Evolutionary conservation across 148 eudicot genomes (phyloP), one percentile per base, ranked within the genome.

Genomic region (Rhododendron ferrugineum): DNA sequence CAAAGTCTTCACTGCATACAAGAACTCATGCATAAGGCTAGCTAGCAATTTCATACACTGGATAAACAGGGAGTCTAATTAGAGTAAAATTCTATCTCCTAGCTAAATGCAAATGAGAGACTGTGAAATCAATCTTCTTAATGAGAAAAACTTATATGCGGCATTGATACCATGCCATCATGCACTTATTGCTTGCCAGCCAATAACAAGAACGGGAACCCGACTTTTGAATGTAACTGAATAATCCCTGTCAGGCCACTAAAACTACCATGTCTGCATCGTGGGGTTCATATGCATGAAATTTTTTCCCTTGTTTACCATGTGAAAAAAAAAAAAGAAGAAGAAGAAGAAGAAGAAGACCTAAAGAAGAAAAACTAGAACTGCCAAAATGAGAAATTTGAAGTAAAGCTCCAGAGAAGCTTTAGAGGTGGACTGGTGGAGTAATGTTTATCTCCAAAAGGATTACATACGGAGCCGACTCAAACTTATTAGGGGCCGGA

Each of bases 1-100:
- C n/a, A 79, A 52, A 52, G n/a, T 81, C 73, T 81, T 68, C 74
- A 28, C 72, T 68, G 74, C 74, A 58, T 10, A 34, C 83, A 80
- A 20, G 0, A 34, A 16, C 9, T 13, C 13, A 80, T 56, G 32
- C 32, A 79, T 5, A 50, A 79, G 46, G 42, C 40, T 52, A 54
- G 42, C 40, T 52, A 54, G 54, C 34, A 52, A 80, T 80, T 26
- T 47, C 37, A 79, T 11, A 47, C 18, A 49, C 7, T 30, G 75
- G 75, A 70, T 30, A 70, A 30, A 37, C 20, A 70, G 73, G 9
- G 32, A 11, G 37, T 79, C 75, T 28, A 70, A 70, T 30, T 28
- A 30, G 75, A 70, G 75, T 28, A 70, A 13, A 70, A 30, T 23
- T 3, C 60, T 52, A 30, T 4, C 18, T 70, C 20, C 75, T 68